Base-by-base conservation (phyloP, 164 flowering plant genomes). In the Stephania cephalantha region DNA sequence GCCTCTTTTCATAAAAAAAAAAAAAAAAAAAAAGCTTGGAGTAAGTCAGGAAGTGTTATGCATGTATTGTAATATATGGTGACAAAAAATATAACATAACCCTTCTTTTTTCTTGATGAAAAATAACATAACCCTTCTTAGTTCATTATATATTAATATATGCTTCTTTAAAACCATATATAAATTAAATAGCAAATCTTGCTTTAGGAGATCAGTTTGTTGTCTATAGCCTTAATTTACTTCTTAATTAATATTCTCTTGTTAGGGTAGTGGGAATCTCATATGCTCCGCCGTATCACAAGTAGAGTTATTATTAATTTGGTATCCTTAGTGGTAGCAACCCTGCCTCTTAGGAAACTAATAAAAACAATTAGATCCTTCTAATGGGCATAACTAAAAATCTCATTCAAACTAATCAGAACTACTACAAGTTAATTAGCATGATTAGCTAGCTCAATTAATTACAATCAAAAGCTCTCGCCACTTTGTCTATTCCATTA, bases 271-370 rank as follows among this genome's bases (percentile, higher is more conserved):
- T 58, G 20, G 20, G 64, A 58, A 58, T 58, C 64, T 58, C 42
- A 35, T 4, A 58, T 25, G 25, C 13, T 58, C 64, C 20, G 20
- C 20, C 15, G 5, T n/a, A 15, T 58, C 64, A 58, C 20, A 58
- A 58, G 3, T 3, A 58, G 64, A 50, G 55, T 35, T 50, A 50
- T 10, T 50, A 18, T 12, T 11, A 15, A 15, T 58, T 18, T 58
- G 64, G 64, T 58, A 58, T 58, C 64, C 64, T 15, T 58, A 58
- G 64, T 58, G 64, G 64, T 18, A 12, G 64, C 64, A 58, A 58
- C 0, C 64, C 20, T 58, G 18, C 64, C 20, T 58, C 64, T 58
- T 58, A 17, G 64, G 64, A 58, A 58, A 58, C 64, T 58, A 58
- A 58, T 58, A 6, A 55, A 55, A 55, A 15, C 20, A 58, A 15